Evolutionary conservation across 2,329 filamentous ascomycete species (phyloP), one percentile per base, ranked within the genome.

Genomic region (Beauveria sp.): DNA sequence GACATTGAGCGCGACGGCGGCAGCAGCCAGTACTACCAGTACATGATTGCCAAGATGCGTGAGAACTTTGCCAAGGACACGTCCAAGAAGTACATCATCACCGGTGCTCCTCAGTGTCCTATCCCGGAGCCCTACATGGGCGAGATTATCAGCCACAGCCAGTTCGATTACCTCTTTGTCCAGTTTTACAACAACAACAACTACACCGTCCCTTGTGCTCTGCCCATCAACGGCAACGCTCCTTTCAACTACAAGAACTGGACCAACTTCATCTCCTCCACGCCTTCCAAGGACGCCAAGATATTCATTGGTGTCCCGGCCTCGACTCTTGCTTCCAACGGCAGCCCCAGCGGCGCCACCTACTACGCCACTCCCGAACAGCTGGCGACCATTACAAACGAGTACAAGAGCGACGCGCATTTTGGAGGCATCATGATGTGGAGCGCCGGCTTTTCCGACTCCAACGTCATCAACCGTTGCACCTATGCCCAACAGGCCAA

Each of bases 171-270:
- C 53, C 66, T 80, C 8, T 79, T 74, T 65, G 69, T 79, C 20
- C 78, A 80, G 66, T 80, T 79, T 68, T 80, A 80, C 71, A 80
- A 80, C 69, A 80, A 80, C 67, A 69, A 71, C 0, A 68, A 65
- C 31, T 79, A 77, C 64, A 72, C 73, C 24, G 74, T 65, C 10
- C 62, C 62, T 2, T 63, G 62, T 31, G 62, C 62, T 4, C 52
- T 63, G 51, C 51, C 51, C 43, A 61, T 63, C 62, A 63, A 63
- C 52, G 62, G 62, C 52, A 64, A 66, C 52, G 63, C 64, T 3
- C 58, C 61, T 3, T 64, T 66, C 62, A 68, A 68, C 64, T 68
- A 62, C 34, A 62, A 69, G 60, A 64, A 67, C 50, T 72, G 70
- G 70, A 66, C 66, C 34, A 53, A n/a, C 24, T 68, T 67, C 60